A percentile compares a stretch with the other conserved stretches of the same genome.
Evolutionary conservation across 2,329 filamentous ascomycete genomes (phyloP).

Genomic region (Pseudofabraea citricarpa): DNA sequence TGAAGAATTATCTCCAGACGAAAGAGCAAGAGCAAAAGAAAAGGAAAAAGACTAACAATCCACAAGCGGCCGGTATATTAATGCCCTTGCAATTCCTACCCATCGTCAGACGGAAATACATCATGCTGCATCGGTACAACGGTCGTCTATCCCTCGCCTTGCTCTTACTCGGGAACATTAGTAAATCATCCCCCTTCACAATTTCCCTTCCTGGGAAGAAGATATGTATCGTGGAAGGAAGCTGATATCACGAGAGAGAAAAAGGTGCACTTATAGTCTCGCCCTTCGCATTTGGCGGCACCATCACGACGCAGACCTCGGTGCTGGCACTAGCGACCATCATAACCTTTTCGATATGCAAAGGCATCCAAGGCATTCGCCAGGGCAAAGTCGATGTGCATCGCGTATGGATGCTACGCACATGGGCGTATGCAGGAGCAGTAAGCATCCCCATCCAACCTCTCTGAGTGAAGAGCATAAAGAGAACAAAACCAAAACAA

Average conservation of each 20-base stretch:
- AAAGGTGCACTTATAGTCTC: background rate
- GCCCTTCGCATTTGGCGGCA: background rate
- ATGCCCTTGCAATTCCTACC: slow-evolving; percentile 2
- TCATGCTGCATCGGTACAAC: background rate
- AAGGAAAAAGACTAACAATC: background rate
- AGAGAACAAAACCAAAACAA: too few species aligned
- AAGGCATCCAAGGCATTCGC: background rate
- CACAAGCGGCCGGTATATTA: background rate
- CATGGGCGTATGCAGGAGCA: background rate
- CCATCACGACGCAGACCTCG: background rate
- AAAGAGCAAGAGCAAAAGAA: too few species aligned
- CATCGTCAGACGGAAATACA: background rate
- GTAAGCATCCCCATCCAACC: background rate
- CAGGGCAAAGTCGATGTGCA: background rate
- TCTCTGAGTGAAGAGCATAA: too few species aligned
- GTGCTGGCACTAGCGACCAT: background rate
- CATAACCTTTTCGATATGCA: background rate
- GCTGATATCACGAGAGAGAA: too few species aligned
- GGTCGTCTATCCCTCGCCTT: background rate
- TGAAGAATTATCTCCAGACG: too few species aligned
- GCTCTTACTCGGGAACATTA: background rate
- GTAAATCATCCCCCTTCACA: background rate
- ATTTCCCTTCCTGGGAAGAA: too few species aligned
- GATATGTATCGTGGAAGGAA: too few species aligned
- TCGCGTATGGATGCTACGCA: background rate